Conservation (phyloP, 1,284 basidiomycete genomes). For the Veloboletus limbatus region DNA sequence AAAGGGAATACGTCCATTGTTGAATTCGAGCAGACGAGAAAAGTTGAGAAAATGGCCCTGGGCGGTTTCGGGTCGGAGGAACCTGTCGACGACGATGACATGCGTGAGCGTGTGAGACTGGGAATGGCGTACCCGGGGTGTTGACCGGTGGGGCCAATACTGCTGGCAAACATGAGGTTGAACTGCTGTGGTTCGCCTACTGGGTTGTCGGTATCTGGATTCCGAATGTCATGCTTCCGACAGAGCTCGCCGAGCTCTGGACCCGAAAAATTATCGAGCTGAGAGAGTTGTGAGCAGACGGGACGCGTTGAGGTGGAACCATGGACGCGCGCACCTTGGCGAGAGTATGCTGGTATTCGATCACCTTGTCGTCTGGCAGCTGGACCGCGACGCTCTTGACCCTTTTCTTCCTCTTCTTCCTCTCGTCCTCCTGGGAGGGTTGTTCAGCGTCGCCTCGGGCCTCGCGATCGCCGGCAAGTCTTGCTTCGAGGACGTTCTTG, state of each 20-base stretch:
- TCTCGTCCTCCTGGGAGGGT: slow-evolving; percentile 58
- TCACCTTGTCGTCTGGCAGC: slow-evolving; percentile 74
- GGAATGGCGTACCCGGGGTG: slow-evolving; percentile 74
- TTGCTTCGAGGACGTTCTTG: slow-evolving; percentile 87
- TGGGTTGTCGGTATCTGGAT: slow-evolving; percentile 92
- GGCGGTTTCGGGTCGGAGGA: slow-evolving; percentile 96
- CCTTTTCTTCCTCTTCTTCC: slow-evolving; percentile 78
- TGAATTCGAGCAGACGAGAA: slow-evolving; percentile 94
- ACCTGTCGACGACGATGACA: slow-evolving; percentile 44
- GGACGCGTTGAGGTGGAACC: too few relatives aligned
- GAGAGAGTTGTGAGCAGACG: slow-evolving; percentile 3
- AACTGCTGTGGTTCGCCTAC: slow-evolving; percentile 93
- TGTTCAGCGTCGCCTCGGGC: slow-evolving; percentile 73
- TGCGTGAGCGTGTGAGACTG: not conserved
- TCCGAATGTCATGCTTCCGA: slow-evolving; percentile 78
- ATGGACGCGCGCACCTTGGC: slow-evolving; percentile 85
- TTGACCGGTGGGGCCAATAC: slow-evolving; percentile 97
- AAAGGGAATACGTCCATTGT: slow-evolving; percentile 95
- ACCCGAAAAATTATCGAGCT: slow-evolving; percentile 97
- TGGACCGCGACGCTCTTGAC: slow-evolving; percentile 76
- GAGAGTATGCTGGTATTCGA: slow-evolving; percentile 79
- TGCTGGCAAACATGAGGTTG: slow-evolving; percentile 98
- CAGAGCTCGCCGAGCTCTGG: slow-evolving; percentile 88
- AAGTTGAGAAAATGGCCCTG: slow-evolving; percentile 99
- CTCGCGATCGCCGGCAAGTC: slow-evolving; percentile 89